Conservation (phyloP, 2,329 filamentous ascomycete species). For the Verticillium isaacii region DNA sequence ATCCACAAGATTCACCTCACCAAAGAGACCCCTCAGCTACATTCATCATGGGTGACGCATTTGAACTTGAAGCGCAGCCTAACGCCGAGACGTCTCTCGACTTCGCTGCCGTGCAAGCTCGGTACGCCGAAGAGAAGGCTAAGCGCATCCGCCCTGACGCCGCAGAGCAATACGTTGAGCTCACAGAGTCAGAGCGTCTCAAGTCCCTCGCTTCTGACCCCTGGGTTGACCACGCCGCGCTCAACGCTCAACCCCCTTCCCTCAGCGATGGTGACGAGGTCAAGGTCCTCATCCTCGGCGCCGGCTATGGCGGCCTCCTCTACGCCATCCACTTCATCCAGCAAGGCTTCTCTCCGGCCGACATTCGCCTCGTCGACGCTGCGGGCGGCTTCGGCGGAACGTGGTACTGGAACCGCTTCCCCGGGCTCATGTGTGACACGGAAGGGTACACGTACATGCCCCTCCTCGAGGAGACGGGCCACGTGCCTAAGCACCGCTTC, state of each 20-base stretch:
- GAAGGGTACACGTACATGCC: conserved; percentile 58
- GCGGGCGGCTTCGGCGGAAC: conserved; percentile 43
- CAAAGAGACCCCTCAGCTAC: too few species aligned
- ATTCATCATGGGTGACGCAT: conserved; percentile 26
- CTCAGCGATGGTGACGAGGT: conserved; percentile 20
- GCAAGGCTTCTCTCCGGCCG: conserved; percentile 18
- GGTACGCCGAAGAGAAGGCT: conserved; percentile 27
- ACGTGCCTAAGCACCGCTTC: conserved; percentile 49
- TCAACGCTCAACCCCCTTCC: conserved; percentile 17
- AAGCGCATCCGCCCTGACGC: conserved; percentile 28
- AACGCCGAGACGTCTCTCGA: conserved; percentile 2
- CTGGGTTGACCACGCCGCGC: conserved; percentile 26
- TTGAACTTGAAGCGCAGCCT: conserved; percentile 14
- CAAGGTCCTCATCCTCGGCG: conserved; percentile 28
- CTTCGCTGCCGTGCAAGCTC: conserved; percentile 17
- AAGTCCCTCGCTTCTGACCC: conserved; percentile 24
- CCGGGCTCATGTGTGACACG: conserved; percentile 50
- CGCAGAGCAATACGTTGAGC: conserved; percentile 24
- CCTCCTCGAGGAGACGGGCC: conserved; percentile 54
- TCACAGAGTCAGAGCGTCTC: conserved; percentile 15
- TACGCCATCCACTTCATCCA: conserved; percentile 21
- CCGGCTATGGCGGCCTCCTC: conserved; percentile 27
- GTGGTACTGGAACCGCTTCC: conserved; percentile 49
- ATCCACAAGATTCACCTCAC: too few species aligned
- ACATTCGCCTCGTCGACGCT: conserved; percentile 35